Percentiles rank a stretch among this genome's conserved stretches.
Evolutionary conservation across 2,329 filamentous ascomycete species (phyloP).

Genomic region (Daldinia sp.): DNA sequence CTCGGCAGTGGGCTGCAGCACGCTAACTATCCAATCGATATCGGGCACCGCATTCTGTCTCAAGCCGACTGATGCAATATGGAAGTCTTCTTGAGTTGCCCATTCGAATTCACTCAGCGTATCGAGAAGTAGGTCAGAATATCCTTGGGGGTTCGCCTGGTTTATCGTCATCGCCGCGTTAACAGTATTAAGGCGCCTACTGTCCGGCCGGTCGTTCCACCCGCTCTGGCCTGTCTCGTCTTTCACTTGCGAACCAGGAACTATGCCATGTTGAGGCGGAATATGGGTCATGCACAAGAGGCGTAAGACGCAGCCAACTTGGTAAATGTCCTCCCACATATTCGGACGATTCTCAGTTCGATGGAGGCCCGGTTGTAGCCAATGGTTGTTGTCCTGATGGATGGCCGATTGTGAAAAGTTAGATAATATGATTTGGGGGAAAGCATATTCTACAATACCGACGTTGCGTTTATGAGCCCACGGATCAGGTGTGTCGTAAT

Average conservation of each 20-base stretch:
- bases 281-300: conserved; percentile 28
- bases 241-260: background rate
- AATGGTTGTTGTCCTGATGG: background rate
- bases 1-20: background rate
- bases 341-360: background rate
- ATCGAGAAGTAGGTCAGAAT: conserved; percentile 9
- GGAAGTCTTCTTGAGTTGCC: background rate
- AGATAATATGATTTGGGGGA: conserved; percentile 13
- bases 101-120: conserved; percentile 8
- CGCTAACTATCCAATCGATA: conserved; percentile 1
- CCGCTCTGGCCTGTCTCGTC: background rate
- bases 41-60: background rate
- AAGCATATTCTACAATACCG: conserved; percentile 4
- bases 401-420: conserved; percentile 15
- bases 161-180: background rate
- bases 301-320: conserved; percentile 19
- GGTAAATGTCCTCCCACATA: conserved; percentile 22
- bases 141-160: background rate
- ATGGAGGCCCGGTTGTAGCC: conserved; percentile 4
- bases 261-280: background rate
- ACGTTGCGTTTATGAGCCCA: background rate
- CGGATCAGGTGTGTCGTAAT: background rate
- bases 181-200: background rate
- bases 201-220: conserved; percentile 25
- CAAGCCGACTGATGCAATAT: background rate